Conservation (phyloP, 441 rosid species). For the Isatis lusitanica region DNA sequence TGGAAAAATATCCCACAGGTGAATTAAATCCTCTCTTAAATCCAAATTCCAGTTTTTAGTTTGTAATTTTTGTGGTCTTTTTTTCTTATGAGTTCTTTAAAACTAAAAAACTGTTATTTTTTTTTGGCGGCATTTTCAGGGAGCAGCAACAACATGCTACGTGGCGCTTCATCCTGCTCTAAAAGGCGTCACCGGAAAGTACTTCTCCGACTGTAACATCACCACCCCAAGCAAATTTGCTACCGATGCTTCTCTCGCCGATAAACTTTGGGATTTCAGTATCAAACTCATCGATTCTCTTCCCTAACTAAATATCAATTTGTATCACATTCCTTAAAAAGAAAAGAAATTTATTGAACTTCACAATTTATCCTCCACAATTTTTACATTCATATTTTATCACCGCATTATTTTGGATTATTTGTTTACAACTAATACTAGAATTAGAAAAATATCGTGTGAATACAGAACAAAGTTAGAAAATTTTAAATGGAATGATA, state of each 20-base stretch:
- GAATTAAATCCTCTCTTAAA: neutral
- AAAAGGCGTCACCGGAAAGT: conserved; percentile 67
- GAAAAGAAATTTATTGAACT: neutral
- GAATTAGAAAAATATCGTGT: neutral
- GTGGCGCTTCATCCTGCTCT: conserved; percentile 73
- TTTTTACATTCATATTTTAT: neutral
- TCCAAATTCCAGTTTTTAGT: neutral
- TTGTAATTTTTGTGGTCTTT: neutral
- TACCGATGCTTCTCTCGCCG: conserved; percentile 49
- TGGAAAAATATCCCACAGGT: conserved; percentile 97
- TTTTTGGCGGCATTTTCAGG: conserved; percentile 37
- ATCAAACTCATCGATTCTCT: conserved; percentile 46
- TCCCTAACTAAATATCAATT: neutral
- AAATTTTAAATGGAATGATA: no score
- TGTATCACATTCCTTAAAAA: no score
- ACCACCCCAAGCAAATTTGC: conserved; percentile 51
- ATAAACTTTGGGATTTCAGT: conserved; percentile 77
- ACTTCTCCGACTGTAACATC: conserved; percentile 71
- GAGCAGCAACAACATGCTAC: conserved; percentile 93
- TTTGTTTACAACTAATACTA: neutral
- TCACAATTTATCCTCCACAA: neutral
- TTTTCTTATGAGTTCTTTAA: neutral
- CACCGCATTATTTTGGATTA: neutral
- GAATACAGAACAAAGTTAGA: neutral
- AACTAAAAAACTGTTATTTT: neutral